A percentile compares a stretch with the other conserved stretches of the same genome.
Evolutionary conservation across 2,329 filamentous ascomycete genomes (phyloP).

Genomic region (Aspergillus puulaauensis): DNA sequence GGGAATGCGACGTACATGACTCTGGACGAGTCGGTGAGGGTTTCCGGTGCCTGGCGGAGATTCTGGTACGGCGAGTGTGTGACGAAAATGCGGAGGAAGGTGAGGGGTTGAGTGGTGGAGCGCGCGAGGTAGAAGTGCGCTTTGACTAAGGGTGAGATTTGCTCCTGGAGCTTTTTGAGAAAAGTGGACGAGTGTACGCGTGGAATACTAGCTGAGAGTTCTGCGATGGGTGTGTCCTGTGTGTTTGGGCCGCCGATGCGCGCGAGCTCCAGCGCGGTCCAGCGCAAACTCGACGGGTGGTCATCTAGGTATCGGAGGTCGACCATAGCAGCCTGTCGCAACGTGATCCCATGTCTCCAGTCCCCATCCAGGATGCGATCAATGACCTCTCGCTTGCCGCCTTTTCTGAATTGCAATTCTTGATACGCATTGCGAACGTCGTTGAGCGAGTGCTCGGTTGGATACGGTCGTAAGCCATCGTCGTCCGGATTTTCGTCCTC

Average conservation of each 20-base stretch:
- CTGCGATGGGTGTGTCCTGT: constrained; percentile 22
- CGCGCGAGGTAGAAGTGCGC: constrained; percentile 78
- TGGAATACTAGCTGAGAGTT: constrained; percentile 51
- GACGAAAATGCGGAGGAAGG: constrained; percentile 75
- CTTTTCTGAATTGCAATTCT: constrained; percentile 56
- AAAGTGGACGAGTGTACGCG: constrained; percentile 81
- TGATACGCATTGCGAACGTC: constrained; percentile 67
- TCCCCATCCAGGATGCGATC: constrained; percentile 59
- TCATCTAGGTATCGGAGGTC: constrained; percentile 56
- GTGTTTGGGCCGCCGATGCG: constrained; percentile 22
- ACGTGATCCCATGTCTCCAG: constrained; percentile 55
- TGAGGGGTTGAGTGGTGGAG: constrained; percentile 63
- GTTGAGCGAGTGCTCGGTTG: constrained; percentile 63
- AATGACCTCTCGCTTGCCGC: constrained; percentile 54
- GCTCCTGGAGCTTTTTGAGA: constrained; percentile 69
- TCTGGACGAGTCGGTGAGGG: constrained; percentile 60
- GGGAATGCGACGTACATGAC: constrained; percentile 82
- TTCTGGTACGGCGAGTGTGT: constrained; percentile 76
- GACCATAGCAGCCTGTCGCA: constrained; percentile 56
- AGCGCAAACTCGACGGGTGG: constrained; percentile 51
- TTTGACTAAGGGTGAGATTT: constrained; percentile 76
- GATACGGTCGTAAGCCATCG: constrained; percentile 66
- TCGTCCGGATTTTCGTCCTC: constrained; percentile 53
- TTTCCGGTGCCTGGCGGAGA: constrained; percentile 40
- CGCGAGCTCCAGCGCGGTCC: constrained; percentile 53